Base-by-base conservation (phyloP, 2,329 filamentous ascomycete genomes). In the Zymoseptoria pseudotritici region DNA sequence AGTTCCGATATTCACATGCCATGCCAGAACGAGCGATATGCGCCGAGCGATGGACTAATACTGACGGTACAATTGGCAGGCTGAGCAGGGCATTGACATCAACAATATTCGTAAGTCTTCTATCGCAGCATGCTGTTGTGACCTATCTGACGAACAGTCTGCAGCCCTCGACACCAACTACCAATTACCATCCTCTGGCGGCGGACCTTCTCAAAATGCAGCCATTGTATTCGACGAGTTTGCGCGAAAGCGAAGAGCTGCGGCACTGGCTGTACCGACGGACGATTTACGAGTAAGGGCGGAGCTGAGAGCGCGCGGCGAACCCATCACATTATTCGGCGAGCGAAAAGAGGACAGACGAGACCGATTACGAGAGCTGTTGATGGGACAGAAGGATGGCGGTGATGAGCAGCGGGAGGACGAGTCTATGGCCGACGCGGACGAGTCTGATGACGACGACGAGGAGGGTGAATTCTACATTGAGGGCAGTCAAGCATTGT, bases 381-480 rank as follows among this genome's bases (percentile, higher is more conserved):
- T 99, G 65, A 67, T 72, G 51, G 86, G 87, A 2, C 85, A 87
- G 56, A 83, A 91, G 65, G 86, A 83, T 56, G 86, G 87, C 66
- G 79, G 66, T 2, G 78, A 65, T 21, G 74, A 21, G 22, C 79
- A 82, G 66, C 36, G 36, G 4, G 73, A 71, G 1, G 75, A 78
- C 82, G 61, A 79, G 75, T 52, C 64, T 4, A 86, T 86, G 82
- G 82, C 81, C 51, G 87, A 90, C 71, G 86, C 86, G 60, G 72
- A 69, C 13, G 74, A 75, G 17, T 71, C 70, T 1, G 85, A 86
- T 19, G 86, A 84, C 54, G 86, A 81, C 2, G 90, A 92, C 57
- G 85, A 87, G 67, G 89, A 95, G 65, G 91, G 97, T 71, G 94
- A 99, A 68, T 99, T 97, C 74, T 99, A 97, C 73, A 96, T 93